Base-by-base conservation (phyloP, 495 filamentous ascomycete species). In the Penicillium cataractarum region DNA sequence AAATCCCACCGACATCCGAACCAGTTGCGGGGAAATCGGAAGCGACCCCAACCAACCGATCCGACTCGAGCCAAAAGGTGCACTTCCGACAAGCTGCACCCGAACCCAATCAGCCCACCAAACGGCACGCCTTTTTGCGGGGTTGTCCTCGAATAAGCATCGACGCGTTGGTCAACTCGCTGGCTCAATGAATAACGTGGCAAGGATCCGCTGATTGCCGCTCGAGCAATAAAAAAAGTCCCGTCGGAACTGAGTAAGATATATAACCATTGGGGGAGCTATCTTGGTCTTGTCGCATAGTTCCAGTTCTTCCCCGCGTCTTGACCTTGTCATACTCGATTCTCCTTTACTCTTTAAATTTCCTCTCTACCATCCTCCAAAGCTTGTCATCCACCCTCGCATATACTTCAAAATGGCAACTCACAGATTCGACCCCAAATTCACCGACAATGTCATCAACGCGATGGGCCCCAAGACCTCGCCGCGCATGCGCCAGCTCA, bases 391-490 rank as follows among this genome's bases (percentile, higher is more conserved):
- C 53, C 19, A 3, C 9, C 0, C 3, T 26, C 9, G 32, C 32
- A 39, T 12, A 12, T 13, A 22, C 42, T 22, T n/a, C 48, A 77
- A 40, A 40, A 79, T 78, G 76, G 69, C 75, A 42, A 65, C 68
- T 37, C 74, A 76, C 62, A 66, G 75, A 55, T 81, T 81, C 70
- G 82, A 89, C 68, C 83, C 85, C 42, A 75, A 80, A 52, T 88
- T 92, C 81, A 91, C 88, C 37, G 80, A 88, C 68, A 78, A 78
- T 65, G 89, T 92, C 69, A 86, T 90, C 76, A 82, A 86, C 60
- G 83, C 90, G 31, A 92, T 86, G 53, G 90, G 89, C 2, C 86
- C 87, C 4, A 86, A 89, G 33, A 85, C 86, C 50, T 73, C 80
- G 35, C 87, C 85, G 32, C 83, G 89, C 22, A 64, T 78, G 63